Evolutionary conservation across 2,329 filamentous ascomycete genomes (phyloP).

Genomic region (Neurospora crassa): DNA sequence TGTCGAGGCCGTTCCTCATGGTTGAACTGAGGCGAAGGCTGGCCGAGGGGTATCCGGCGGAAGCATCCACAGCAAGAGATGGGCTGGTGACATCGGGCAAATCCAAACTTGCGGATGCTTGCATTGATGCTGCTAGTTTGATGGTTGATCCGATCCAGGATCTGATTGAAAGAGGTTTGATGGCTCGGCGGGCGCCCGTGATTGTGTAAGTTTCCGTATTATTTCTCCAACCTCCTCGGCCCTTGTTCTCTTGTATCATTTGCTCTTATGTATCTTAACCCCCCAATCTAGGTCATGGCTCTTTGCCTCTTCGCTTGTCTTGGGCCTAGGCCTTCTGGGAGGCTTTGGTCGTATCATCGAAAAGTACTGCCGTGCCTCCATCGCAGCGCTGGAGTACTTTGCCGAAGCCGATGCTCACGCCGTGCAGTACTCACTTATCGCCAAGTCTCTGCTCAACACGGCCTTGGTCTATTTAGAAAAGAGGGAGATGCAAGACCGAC

Average conservation of each 20-base stretch:
- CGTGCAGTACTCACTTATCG: slow-evolving; percentile 42
- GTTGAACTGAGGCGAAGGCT: slow-evolving; percentile 41
- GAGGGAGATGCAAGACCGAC: slow-evolving; percentile 35
- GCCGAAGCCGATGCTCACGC: slow-evolving; percentile 40
- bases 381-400: slow-evolving; percentile 39
- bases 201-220: slow-evolving; percentile 33
- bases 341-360: slow-evolving; percentile 43
- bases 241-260: too few species aligned
- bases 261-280: neutral
- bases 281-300: slow-evolving; percentile 36
- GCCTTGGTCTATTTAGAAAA: slow-evolving; percentile 38
- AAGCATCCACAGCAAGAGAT: slow-evolving; percentile 9
- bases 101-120: slow-evolving; percentile 42
- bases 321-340: slow-evolving; percentile 41
- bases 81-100: slow-evolving; percentile 29
- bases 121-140: slow-evolving; percentile 43
- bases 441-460: slow-evolving; percentile 37
- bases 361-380: slow-evolving; percentile 38
- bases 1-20: slow-evolving; percentile 46
- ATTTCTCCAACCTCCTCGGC: neutral
- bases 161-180: slow-evolving; percentile 30
- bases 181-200: slow-evolving; percentile 38
- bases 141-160: slow-evolving; percentile 41
- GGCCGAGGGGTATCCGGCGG: slow-evolving; percentile 22
- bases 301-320: slow-evolving; percentile 42